Evolutionary conservation across 1,139 yeast species (phyloP).

Genomic region (Diutina ranongensis): DNA sequence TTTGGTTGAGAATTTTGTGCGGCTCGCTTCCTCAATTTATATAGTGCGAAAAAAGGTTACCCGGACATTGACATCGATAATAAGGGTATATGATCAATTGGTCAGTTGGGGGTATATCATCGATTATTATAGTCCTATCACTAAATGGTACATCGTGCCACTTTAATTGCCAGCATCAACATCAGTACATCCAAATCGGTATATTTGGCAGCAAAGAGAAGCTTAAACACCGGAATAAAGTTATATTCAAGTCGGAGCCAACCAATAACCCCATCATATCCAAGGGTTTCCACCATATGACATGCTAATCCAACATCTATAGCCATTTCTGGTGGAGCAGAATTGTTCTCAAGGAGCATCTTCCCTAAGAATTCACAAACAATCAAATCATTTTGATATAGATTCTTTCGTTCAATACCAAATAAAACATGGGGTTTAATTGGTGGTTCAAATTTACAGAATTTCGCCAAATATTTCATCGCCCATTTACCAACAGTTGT

Average conservation of each 20-base stretch:
- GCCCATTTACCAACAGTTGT: not conserved
- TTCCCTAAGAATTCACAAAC: not conserved
- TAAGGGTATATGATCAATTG: too few relatives aligned
- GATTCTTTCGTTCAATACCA: not conserved
- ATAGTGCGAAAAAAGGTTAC: not conserved
- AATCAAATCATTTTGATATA: not conserved
- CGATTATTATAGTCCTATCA: too few relatives aligned
- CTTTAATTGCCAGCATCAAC: not conserved
- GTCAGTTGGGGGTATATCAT: too few relatives aligned
- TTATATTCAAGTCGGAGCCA: conserved; percentile 5
- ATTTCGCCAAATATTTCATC: not conserved
- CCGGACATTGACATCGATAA: too few relatives aligned
- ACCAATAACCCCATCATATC: conserved; percentile 1
- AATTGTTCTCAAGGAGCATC: not conserved
- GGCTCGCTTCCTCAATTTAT: too few relatives aligned
- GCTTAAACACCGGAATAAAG: not conserved
- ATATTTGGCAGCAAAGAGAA: not conserved
- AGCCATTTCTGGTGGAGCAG: not conserved
- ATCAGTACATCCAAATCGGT: not conserved
- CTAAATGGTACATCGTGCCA: not conserved
- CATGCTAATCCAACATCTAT: not conserved
- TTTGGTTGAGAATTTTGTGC: not conserved
- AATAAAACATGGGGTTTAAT: not conserved
- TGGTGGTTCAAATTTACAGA: not conserved
- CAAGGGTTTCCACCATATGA: not conserved